Conservation (phyloP, 306 rosid species). For the Citrullus mucosospermus region DNA sequence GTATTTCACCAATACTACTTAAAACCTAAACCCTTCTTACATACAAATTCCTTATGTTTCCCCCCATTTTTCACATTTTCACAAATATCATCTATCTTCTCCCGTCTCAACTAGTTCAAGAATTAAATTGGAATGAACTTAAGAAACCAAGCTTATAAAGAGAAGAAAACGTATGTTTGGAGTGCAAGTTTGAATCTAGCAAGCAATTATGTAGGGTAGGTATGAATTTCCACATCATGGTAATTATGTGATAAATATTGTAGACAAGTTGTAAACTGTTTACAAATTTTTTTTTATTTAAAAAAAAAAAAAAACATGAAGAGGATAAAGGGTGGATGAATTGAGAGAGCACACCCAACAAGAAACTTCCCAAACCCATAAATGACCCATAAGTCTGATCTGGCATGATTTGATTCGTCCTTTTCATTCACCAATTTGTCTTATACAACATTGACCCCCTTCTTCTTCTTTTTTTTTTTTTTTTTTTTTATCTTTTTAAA, state of each 20-base stretch:
- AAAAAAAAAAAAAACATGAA: not conserved
- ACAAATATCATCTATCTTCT: not conserved
- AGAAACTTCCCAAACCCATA: slow-evolving; percentile 23
- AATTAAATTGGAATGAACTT: no score
- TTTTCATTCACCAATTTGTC: slow-evolving; percentile 33
- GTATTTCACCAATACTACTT: not conserved
- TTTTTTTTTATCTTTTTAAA: not conserved
- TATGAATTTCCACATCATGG: not conserved
- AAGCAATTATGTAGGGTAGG: not conserved
- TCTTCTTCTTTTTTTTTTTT: no score
- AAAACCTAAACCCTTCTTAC: not conserved
- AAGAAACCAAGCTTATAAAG: no score
- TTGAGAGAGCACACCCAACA: slow-evolving; percentile 31
- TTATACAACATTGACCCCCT: slow-evolving; percentile 20
- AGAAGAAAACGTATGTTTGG: not conserved
- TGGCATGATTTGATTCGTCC: slow-evolving; percentile 42
- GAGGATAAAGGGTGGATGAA: not conserved
- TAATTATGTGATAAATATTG: not conserved
- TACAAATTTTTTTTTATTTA: no score
- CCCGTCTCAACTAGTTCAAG: no score
- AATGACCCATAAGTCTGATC: slow-evolving; percentile 13
- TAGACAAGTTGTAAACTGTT: not conserved
- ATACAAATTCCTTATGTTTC: not conserved
- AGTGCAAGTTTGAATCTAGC: not conserved
- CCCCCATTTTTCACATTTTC: not conserved